Evolutionary conservation across 2,329 filamentous ascomycete genomes (phyloP), one percentile per base, ranked within the genome.

Genomic region (Elsinoe necatrix): DNA sequence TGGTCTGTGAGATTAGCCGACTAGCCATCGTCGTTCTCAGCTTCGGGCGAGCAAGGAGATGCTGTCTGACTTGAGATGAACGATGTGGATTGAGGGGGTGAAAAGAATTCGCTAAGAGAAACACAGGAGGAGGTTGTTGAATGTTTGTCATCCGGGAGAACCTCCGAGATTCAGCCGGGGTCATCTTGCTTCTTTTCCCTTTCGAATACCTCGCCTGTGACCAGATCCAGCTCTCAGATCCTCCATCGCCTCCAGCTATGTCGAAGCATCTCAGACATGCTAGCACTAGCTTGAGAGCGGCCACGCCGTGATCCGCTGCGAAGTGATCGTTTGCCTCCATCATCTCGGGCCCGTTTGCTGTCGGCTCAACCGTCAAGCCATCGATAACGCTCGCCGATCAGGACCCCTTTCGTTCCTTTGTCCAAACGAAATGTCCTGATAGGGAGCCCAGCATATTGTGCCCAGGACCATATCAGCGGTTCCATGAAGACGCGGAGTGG

Each of bases 311-410:
- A 16, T 21, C 27, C 9, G 23, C 45, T 20, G 4, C 27, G 9
- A n/a, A 16, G 12, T 31, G 25, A 50, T 50, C 45, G n/a, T 14
- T 34, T 18, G 45, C 45, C 45, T 31, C 27, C 12, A 18, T 50
- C 45, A 50, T 50, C 45, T 50, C 45, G 29, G 45, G 23, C 16
- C 45, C 45, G 45, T 50, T 50, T 31, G n/a, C 27, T 34, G 45
- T 50, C 25, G 27, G 45, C 20, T 31, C 27, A 18, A 16, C 45
- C 11, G 45, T 50, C 27, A 16, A 50, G 25, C 45, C 45, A 34
- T 25, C 9, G 14, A 21, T 29, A 50, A 31, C 27, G 45, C 27
- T 11, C n/a, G 4, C 18, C 27, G 6, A 18, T 21, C 4, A 42
- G 41, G 21, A 45, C 41, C 21, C 41, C 41, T 45, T 45, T 45